Percentiles rank a stretch among this genome's conserved stretches.
phyloP scores from a whole-genome alignment of 2,329 filamentous ascomycete species.

The Decorospora gaudefroyi region DNA sequence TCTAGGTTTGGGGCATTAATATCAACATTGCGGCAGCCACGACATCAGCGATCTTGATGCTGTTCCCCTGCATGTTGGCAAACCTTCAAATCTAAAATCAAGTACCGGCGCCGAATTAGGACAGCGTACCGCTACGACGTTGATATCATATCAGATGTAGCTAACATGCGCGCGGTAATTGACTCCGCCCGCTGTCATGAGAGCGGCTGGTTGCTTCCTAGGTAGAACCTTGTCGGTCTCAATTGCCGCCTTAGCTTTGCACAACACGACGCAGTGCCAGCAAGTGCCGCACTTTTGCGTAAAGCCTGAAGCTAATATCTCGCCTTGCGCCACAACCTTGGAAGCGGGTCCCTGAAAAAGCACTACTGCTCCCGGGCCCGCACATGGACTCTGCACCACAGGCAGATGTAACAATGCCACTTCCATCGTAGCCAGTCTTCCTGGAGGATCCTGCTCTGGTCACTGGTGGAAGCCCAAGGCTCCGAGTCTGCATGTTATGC shows the following conservation, averaged over 20 bases:
- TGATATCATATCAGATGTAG: no score
- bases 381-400: not conserved
- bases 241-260: slow-evolving; percentile 5
- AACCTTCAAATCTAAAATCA: no score
- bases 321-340: slow-evolving; percentile 8
- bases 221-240: slow-evolving; percentile 1
- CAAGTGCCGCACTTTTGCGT: slow-evolving; percentile 10
- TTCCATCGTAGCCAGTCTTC: slow-evolving; percentile 1
- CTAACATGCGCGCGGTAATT: slow-evolving; percentile 3
- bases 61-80: no score
- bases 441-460: slow-evolving; percentile 7
- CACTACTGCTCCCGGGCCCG: slow-evolving; percentile 5
- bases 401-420: slow-evolving; percentile 3
- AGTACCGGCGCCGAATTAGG: no score
- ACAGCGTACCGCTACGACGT: no score
- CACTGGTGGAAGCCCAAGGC: slow-evolving; percentile 3
- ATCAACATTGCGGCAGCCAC: not conserved
- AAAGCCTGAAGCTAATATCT: slow-evolving; percentile 11
- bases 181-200: no score
- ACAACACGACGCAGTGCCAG: not conserved
- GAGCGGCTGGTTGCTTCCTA: no score
- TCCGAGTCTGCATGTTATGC: slow-evolving; percentile 3
- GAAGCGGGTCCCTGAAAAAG: slow-evolving; percentile 15
- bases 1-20: not conserved
- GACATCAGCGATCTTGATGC: no score